A percentile compares a stretch with the other conserved stretches of the same genome.
phyloP scores from a whole-genome alignment of 2,329 filamentous ascomycete species.

The Nectriaceae sp. region DNA sequence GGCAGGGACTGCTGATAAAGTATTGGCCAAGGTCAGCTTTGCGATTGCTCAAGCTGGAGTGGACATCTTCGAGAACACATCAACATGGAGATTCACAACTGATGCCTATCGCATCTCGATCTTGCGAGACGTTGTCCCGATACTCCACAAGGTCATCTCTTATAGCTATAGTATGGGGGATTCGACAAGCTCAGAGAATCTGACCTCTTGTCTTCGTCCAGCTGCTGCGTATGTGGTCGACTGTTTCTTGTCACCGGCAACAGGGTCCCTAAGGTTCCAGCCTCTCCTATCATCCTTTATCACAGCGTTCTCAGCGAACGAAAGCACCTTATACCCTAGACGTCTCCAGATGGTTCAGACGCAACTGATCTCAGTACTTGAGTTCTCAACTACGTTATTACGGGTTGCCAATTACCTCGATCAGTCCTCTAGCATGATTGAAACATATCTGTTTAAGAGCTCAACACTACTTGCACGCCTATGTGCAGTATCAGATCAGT shows the following conservation, averaged over 20 bases:
- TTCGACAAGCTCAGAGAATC: constrained; percentile 43
- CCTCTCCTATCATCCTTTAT: constrained; percentile 74
- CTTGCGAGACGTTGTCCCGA: constrained; percentile 65
- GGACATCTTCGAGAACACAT: constrained; percentile 83
- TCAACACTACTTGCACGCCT: constrained; percentile 76
- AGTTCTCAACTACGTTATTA: constrained; percentile 70
- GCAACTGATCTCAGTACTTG: constrained; percentile 66
- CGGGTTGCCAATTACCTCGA: constrained; percentile 67
- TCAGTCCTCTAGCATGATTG: constrained; percentile 64
- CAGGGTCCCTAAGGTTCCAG: constrained; percentile 72
- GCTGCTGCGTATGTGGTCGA: constrained; percentile 77
- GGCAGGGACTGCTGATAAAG: constrained; percentile 76
- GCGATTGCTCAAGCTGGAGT: constrained; percentile 75
- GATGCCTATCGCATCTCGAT: constrained; percentile 70
- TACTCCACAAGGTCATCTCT: constrained; percentile 71
- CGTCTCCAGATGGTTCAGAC: constrained; percentile 56
- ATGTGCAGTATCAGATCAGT: constrained; percentile 68
- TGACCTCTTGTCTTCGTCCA: constrained; percentile 65
- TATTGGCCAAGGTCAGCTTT: constrained; percentile 69
- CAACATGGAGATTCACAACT: constrained; percentile 79
- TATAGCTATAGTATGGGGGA: constrained; percentile 77
- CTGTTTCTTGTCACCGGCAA: constrained; percentile 71
- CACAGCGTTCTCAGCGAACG: constrained; percentile 45
- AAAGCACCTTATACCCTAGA: constrained; percentile 63
- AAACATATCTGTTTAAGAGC: constrained; percentile 79